A percentile compares a stretch with the other conserved stretches of the same genome.
Conservation (phyloP, 1,284 basidiomycete genomes). For the Somion occarium region DNA sequence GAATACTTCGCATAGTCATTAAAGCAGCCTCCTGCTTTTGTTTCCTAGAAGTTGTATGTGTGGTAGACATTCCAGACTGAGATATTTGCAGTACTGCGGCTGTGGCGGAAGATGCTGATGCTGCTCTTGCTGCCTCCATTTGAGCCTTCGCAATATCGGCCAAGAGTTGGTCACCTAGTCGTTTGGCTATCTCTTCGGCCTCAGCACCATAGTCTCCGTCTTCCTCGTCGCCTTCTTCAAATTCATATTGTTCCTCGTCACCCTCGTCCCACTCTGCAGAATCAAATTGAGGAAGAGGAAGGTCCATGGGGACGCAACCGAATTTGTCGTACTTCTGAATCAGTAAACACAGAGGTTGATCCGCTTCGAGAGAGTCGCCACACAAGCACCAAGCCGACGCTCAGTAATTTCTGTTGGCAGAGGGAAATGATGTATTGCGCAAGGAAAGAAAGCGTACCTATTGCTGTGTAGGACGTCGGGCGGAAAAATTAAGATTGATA, state of each 20-base stretch:
- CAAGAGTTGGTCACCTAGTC: constrained; percentile 65
- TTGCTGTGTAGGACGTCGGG: too few species aligned
- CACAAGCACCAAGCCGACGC: too few species aligned
- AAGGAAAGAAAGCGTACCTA: too few species aligned
- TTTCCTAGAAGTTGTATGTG: not conserved
- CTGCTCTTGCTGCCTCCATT: constrained; percentile 33
- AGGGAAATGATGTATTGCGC: too few species aligned
- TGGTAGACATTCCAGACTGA: not conserved
- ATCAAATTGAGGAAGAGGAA: constrained; percentile 4
- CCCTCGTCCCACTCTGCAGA: constrained; percentile 11
- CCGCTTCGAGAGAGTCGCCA: too few species aligned
- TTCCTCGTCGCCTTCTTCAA: constrained; percentile 41
- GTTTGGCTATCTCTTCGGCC: constrained; percentile 64
- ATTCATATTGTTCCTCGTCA: constrained; percentile 32
- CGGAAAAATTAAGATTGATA: too few species aligned
- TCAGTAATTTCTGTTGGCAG: too few species aligned
- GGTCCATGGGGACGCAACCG: too few species aligned
- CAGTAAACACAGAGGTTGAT: too few species aligned
- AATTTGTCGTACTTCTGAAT: too few species aligned
- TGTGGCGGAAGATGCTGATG: constrained; percentile 7
- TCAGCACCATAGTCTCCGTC: constrained; percentile 66
- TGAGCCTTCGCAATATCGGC: constrained; percentile 65
- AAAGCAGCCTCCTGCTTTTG: constrained; percentile 51
- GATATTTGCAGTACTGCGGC: constrained; percentile 4
- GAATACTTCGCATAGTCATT: constrained; percentile 55